phyloP scores from a whole-genome alignment of 2,329 filamentous ascomycete genomes.

The Diaporthe sp. region DNA sequence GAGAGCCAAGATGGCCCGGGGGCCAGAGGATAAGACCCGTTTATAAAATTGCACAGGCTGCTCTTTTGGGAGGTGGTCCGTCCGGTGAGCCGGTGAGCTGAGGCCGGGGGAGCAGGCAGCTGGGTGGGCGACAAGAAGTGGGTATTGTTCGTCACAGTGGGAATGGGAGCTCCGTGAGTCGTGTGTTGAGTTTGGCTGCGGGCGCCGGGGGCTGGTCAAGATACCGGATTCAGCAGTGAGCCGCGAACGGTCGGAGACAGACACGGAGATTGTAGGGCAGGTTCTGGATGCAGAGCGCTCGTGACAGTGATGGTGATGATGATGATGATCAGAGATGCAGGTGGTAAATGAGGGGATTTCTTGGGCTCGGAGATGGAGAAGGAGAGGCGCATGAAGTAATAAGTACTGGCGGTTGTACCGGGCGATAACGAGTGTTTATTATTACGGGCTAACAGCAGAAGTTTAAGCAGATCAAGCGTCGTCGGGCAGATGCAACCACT shows the following conservation, averaged over 20 bases:
- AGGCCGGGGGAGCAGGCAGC: constrained; percentile 26
- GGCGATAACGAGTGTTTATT: constrained; percentile 35
- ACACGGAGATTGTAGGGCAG: constrained; percentile 29
- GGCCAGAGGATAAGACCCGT: constrained; percentile 34
- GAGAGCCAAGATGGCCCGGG: constrained; percentile 28
- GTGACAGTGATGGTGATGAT: not conserved
- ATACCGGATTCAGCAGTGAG: constrained; percentile 31
- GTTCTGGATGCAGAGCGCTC: constrained; percentile 5
- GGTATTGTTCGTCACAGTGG: constrained; percentile 24
- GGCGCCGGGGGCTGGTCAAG: constrained; percentile 28
- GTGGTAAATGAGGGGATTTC: constrained; percentile 14
- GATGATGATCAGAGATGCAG: not conserved
- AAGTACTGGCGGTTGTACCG: constrained; percentile 26
- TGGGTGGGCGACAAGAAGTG: constrained; percentile 35
- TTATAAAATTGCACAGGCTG: constrained; percentile 42
- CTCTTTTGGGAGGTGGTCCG: constrained; percentile 30
- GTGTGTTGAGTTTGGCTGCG: constrained; percentile 16
- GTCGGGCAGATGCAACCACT: constrained; percentile 7
- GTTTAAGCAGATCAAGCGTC: constrained; percentile 22
- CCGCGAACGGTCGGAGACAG: constrained; percentile 18
- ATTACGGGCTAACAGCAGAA: constrained; percentile 19
- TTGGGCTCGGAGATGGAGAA: constrained; percentile 19
- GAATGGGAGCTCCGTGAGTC: constrained; percentile 30
- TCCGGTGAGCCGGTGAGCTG: constrained; percentile 27
- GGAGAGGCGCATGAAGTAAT: constrained; percentile 32